A percentile compares a stretch with the other conserved stretches of the same genome.
phyloP scores from a whole-genome alignment of 495 filamentous ascomycete species.

The Hypoxylon subgilvum region DNA sequence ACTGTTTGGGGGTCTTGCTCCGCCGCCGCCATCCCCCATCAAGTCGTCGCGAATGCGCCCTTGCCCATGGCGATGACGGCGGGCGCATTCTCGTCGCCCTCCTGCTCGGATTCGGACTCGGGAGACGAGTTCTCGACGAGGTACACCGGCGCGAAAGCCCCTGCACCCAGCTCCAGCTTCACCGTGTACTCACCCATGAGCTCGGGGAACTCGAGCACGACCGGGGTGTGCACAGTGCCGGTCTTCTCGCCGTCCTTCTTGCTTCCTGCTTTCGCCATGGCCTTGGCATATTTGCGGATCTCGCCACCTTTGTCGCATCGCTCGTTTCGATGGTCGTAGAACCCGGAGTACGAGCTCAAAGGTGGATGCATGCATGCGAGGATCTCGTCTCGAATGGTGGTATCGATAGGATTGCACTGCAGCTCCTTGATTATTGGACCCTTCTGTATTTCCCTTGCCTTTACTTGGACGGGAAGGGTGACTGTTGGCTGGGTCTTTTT shows the following conservation, averaged over 20 bases:
- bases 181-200: conserved; percentile 70
- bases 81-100: conserved; percentile 56
- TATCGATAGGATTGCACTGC: conserved; percentile 88
- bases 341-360: conserved; percentile 75
- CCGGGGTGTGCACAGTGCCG: conserved; percentile 58
- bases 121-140: conserved; percentile 72
- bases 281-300: conserved; percentile 79
- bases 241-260: conserved; percentile 66
- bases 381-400: conserved; percentile 72
- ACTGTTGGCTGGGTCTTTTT: conserved; percentile 42
- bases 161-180: conserved; percentile 86
- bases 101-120: conserved; percentile 48
- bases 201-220: conserved; percentile 71
- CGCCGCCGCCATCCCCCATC: too few species aligned
- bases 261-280: conserved; percentile 65
- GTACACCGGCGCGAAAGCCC: conserved; percentile 94
- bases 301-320: conserved; percentile 68
- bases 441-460: conserved; percentile 45
- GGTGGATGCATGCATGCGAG: conserved; percentile 72
- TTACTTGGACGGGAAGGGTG: conserved; percentile 24
- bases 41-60: conserved; percentile 49
- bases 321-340: conserved; percentile 67
- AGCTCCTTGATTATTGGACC: conserved; percentile 77
- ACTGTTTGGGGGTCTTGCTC: too few species aligned
- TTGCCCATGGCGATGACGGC: conserved; percentile 56